Base-by-base conservation (phyloP, 257 asterid genomes). In the Linderniella brevidens region DNA sequence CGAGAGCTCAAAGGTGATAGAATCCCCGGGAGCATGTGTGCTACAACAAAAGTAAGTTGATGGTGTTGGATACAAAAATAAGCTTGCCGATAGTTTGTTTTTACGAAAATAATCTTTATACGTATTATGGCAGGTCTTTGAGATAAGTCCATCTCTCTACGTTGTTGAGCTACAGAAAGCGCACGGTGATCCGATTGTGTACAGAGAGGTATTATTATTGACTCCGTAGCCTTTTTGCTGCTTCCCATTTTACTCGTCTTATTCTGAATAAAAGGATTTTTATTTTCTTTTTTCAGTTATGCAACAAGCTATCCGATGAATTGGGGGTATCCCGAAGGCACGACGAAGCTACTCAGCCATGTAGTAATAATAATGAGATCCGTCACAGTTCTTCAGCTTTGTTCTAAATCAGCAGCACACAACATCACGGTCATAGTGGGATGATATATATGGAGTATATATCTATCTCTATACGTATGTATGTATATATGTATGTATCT, bases 131-230 rank as follows among this genome's bases (percentile, higher is more conserved):
- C 92, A 87, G 98, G 83, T 90, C 48, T 79, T 81, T 37, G 98
- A 90, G 76, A 68, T 90, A 45, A 78, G 88, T 60, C 83, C 86
- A 56, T 75, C 94, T 25, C 37, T 78, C 66, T 71, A 77, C 60
- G 93, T 76, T 20, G 98, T 90, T 32, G 98, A 90, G 70, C 50
- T 90, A 58, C 70, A 69, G 46, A 90, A 90, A 65, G 69, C 73
- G 19, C 53, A 55, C 11, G 98, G 98, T 35, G 94, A 84, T 66
- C 61, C 87, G 15, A 25, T 56, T 46, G 57, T 61, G 54, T 90
- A 90, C 68, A 81, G 92, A 75, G 73, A 84, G 94, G 95, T 83
- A 69, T 18, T 5, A 25, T 25, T 6, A 58, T 42, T 13, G 35
- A 17, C n/a, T 1, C 43, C 14, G n/a, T n/a, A 38, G 8, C 32